phyloP scores from a whole-genome alignment of 2,329 filamentous ascomycete species.

The Didymella arachidicola region DNA sequence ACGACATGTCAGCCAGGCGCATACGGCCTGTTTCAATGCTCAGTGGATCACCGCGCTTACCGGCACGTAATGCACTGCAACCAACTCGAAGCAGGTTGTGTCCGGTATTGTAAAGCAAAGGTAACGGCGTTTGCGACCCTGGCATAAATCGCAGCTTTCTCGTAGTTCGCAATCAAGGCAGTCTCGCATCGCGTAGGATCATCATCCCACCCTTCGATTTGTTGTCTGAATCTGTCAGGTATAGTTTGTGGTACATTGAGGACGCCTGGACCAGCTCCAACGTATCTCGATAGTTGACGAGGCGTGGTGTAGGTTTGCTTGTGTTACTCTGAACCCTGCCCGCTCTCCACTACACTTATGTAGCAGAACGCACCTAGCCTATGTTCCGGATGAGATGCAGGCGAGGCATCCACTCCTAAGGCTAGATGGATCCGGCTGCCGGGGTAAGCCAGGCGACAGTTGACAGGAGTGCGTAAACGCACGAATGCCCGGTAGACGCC shows the following conservation, averaged over 20 bases:
- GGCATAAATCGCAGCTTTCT: conserved; percentile 2
- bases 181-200: conserved; percentile 13
- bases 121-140: conserved; percentile 11
- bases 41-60: conserved; percentile 17
- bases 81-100: conserved; percentile 4
- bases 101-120: conserved; percentile 1
- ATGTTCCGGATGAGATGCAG: not conserved
- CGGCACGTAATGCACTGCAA: conserved; percentile 18
- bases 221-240: not conserved
- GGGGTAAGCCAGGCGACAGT: conserved; percentile 8
- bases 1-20: conserved; percentile 10
- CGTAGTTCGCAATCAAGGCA: not conserved
- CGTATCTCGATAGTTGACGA: not conserved
- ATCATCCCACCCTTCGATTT: not conserved
- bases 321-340: conserved; percentile 7
- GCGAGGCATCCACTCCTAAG: conserved; percentile 12
- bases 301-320: not conserved
- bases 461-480: conserved; percentile 7
- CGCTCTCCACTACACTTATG: not conserved
- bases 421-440: conserved; percentile 9
- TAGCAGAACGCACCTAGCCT: conserved; percentile 10
- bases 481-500: not conserved
- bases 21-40: conserved; percentile 12
- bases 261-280: conserved; percentile 7
- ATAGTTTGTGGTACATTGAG: conserved; percentile 11